Base-by-base conservation (phyloP, 768 basidiomycete species). In the Suillus alpinus region DNA sequence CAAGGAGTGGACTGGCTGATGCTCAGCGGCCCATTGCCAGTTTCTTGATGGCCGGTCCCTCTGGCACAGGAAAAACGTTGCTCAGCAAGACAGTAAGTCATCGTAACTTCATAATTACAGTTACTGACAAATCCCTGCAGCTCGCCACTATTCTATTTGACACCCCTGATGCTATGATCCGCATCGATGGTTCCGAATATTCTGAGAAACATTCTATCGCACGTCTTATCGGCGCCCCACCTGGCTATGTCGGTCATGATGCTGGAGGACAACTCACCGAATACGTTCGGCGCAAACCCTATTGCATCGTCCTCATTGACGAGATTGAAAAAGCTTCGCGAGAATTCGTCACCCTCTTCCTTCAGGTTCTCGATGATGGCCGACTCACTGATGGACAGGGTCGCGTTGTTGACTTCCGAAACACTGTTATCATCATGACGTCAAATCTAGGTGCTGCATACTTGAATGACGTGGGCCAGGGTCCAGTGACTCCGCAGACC, bases 371-470 rank as follows among this genome's bases (percentile, higher is more conserved):
- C 49, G 95, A 97, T 66, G 95, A 96, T 64, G 95, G 95, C 10
- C 86, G 91, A 47, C 80, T 96, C 64, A 96, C 95, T 23, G 94
- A 96, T 66, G 91, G 94, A 7, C 94, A 95, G 75, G 94, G 94
- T n/a, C 86, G 91, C 62, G 79, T 92, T 44, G 85, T 92, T 20
- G 89, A 92, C 74, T 94, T 94, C 81, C 81, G 87, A 60, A 95
- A 95, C 71, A 92, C 93, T 1, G 91, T 96, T 69, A 93, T 96
- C 71, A 91, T 95, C 74, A 91, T 96, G 86, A 96, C 95, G 4
- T 94, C 92, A 53, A 98, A 98, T 71, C 81, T 96, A 20, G 95
- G 92, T 47, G 89, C 91, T 6, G 78, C 80, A 23, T 90, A 83
- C 75, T 79, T 93, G 51, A 85, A 89, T 59, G 92, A 92, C 53